These are phyloP conservation scores for Wickerhamiella parazyma DNA, from an alignment of 805 yeast genomes.

Conservation along the genomic window DNA sequence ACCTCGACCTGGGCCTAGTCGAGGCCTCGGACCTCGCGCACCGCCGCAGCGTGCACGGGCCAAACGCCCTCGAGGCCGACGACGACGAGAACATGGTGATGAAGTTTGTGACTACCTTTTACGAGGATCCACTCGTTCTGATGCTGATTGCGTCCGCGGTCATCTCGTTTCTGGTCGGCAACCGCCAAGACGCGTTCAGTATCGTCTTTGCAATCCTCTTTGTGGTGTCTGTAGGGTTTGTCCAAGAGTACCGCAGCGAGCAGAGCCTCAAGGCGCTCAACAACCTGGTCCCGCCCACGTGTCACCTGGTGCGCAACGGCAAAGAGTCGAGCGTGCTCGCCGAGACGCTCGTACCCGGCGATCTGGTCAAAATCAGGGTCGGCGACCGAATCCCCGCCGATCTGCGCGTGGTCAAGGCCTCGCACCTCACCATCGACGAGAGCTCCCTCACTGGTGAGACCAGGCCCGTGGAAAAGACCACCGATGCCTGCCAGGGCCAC, in stretches of 20 bases:
- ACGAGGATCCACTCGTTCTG: slow-evolving; percentile 82
- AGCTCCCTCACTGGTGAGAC: slow-evolving; percentile 93
- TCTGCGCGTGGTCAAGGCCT: slow-evolving; percentile 62
- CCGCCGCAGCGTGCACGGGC: slow-evolving; percentile 64
- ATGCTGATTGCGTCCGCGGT: slow-evolving; percentile 81
- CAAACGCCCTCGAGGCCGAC: slow-evolving; percentile 62
- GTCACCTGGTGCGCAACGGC: slow-evolving; percentile 77
- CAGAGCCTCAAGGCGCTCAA: slow-evolving; percentile 86
- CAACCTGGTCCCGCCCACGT: slow-evolving; percentile 91
- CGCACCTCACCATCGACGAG: slow-evolving; percentile 78
- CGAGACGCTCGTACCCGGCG: slow-evolving; percentile 86
- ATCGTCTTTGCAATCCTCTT: slow-evolving; percentile 84
- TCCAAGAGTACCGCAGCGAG: slow-evolving; percentile 93
- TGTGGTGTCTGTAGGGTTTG: slow-evolving; percentile 93
- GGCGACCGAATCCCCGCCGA: slow-evolving; percentile 98
- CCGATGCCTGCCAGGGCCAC: slow-evolving; percentile 23
- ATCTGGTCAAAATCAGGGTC: slow-evolving; percentile 70
- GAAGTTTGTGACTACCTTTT: slow-evolving; percentile 68
- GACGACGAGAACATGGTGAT: slow-evolving; percentile 56
- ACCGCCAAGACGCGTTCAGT: slow-evolving; percentile 87
- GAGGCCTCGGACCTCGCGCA: slow-evolving; percentile 56
- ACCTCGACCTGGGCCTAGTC: slow-evolving; percentile 44
- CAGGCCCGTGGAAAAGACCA: slow-evolving; percentile 61
- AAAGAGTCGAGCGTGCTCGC: slow-evolving; percentile 73
- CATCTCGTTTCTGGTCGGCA: slow-evolving; percentile 84